Evolutionary conservation across 1,139 yeast genomes (phyloP).

Genomic region (Scheffersomyces titani): DNA sequence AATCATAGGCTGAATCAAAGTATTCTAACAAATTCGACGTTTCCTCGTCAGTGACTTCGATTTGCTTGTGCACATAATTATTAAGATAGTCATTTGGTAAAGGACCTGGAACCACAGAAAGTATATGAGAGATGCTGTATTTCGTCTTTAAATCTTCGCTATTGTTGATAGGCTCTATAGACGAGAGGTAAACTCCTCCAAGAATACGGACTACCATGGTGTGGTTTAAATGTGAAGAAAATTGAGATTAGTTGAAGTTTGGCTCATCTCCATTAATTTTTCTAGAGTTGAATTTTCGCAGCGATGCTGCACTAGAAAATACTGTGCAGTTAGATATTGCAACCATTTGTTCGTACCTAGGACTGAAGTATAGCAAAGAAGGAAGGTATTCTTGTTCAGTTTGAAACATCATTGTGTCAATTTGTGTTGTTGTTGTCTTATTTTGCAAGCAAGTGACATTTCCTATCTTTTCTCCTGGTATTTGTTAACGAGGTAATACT

Average conservation of each 20-base stretch:
- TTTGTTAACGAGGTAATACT: too few relatives aligned
- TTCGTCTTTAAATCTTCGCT: conserved; percentile 42
- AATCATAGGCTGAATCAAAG: conserved; percentile 60
- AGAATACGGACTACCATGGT: conserved; percentile 46
- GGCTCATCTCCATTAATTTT: background rate
- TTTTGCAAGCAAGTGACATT: too few relatives aligned
- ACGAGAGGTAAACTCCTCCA: conserved; percentile 66
- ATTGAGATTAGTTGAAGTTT: background rate
- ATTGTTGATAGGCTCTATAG: conserved; percentile 53
- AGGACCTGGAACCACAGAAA: conserved; percentile 69
- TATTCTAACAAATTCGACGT: conserved; percentile 63
- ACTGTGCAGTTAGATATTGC: background rate
- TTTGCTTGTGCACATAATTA: conserved; percentile 57
- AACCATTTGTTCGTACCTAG: background rate
- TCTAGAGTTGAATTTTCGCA: background rate
- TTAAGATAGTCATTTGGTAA: conserved; percentile 51
- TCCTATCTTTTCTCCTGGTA: too few relatives aligned
- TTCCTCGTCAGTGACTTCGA: conserved; percentile 69
- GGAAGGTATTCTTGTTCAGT: too few relatives aligned
- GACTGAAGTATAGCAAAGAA: too few relatives aligned
- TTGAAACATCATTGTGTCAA: too few relatives aligned
- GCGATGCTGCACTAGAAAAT: background rate
- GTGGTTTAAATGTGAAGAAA: background rate
- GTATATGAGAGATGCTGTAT: conserved; percentile 62
- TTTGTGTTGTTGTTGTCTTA: too few relatives aligned